These are phyloP conservation scores for Trichoderma hamatum DNA, from an alignment of 2,329 filamentous ascomycete genomes.

Conservation along the genomic window DNA sequence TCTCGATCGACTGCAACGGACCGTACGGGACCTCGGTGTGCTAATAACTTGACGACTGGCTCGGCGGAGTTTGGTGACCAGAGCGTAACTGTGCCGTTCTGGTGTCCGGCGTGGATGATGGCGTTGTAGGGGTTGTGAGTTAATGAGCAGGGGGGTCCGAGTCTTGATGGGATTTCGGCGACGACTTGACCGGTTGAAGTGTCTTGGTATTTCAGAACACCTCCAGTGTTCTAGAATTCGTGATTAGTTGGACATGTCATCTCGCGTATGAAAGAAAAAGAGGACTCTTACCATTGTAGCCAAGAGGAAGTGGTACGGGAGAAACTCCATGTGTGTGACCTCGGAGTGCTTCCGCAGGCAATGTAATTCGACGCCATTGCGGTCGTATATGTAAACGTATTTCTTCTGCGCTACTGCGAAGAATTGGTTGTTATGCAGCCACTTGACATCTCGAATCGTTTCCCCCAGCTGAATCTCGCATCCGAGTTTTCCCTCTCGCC, in stretches of 20 bases:
- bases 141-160: conserved; percentile 81
- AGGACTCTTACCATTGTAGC: conserved; percentile 69
- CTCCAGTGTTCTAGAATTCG: conserved; percentile 65
- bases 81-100: conserved; percentile 90
- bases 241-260: neutral
- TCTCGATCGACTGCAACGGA: conserved; percentile 84
- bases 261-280: neutral
- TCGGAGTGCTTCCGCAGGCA: conserved; percentile 89
- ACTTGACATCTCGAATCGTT: conserved; percentile 85
- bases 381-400: conserved; percentile 95
- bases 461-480: conserved; percentile 91
- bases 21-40: conserved; percentile 86
- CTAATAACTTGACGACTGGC: conserved; percentile 86
- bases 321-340: conserved; percentile 89
- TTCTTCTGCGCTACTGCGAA: conserved; percentile 97
- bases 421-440: conserved; percentile 92
- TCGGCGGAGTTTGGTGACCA: conserved; percentile 93
- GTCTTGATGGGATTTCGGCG: conserved; percentile 79
- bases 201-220: conserved; percentile 91
- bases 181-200: conserved; percentile 90
- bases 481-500: conserved; percentile 86
- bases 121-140: conserved; percentile 91
- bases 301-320: conserved; percentile 94
- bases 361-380: conserved; percentile 87
- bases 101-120: conserved; percentile 87